phyloP scores from a whole-genome alignment of 139 green algal species.

The Chlorella sp. region DNA sequence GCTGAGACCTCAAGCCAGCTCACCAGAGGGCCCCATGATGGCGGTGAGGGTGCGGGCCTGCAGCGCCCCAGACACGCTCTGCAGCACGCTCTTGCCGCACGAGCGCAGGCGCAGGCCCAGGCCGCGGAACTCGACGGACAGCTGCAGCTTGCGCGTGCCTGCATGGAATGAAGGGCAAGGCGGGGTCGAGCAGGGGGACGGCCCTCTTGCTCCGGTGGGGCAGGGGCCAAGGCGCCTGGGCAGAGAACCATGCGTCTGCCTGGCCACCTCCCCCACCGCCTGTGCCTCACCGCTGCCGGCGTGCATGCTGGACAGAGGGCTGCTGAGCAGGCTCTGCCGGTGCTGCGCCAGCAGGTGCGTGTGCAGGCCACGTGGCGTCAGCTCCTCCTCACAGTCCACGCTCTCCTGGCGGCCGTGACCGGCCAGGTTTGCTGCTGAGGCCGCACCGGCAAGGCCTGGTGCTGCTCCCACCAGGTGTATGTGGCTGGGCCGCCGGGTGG shows the following conservation, averaged over 20 bases:
- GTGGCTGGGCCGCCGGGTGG: not conserved
- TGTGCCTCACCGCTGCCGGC: not conserved
- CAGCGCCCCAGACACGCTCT: slow-evolving; percentile 46
- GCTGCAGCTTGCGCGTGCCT: not conserved
- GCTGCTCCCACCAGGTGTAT: not conserved
- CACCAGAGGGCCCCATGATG: slow-evolving; percentile 67
- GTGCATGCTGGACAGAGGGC: slow-evolving; percentile 29
- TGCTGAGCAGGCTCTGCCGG: slow-evolving; percentile 27
- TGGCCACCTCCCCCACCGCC: not conserved
- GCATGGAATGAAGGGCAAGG: not conserved
- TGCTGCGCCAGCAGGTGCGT: slow-evolving; percentile 24
- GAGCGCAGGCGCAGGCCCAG: slow-evolving; percentile 51
- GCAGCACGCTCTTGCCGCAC: slow-evolving; percentile 50
- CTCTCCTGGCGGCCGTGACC: not conserved
- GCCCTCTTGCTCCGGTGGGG: too few species aligned
- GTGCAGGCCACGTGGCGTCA: slow-evolving; percentile 21
- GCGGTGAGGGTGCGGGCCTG: slow-evolving; percentile 40
- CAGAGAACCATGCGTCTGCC: not conserved
- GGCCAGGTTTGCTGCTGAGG: not conserved
- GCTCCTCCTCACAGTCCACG: not conserved
- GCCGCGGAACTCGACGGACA: slow-evolving; percentile 53
- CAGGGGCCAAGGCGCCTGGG: too few species aligned
- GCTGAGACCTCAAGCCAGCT: not conserved
- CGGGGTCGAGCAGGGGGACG: too few species aligned
- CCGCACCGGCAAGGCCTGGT: not conserved